Base-by-base conservation (phyloP, 164 flowering plant species). In the Euptelea pleiosperma region DNA sequence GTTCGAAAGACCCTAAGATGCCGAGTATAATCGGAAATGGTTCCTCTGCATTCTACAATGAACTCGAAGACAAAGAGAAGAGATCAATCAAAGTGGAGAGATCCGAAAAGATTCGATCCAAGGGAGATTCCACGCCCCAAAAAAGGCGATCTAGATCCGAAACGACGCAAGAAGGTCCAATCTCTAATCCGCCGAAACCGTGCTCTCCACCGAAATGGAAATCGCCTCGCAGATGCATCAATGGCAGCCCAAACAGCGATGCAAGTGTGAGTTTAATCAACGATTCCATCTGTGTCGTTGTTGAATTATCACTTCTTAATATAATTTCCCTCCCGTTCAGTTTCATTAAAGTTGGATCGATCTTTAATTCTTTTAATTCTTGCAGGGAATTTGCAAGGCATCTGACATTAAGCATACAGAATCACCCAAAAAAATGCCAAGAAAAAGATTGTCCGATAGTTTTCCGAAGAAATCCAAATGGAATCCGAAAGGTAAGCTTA, bases 401-500 rank as follows among this genome's bases (percentile, higher is more conserved):
- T 62, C 53, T 19, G 37, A 56, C 2, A 71, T 55, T 15, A 58
- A 45, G 18, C 18, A 41, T 7, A 19, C 24, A 15, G 73, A 52
- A 11, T 50, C 63, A 35, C 33, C 61, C n/a, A n/a, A n/a, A 18
- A 66, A 57, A 54, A 73, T 77, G 5, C 72, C 82, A 4, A 61
- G 59, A 61, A 77, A 69, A 59, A 77, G 60, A 18, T 69, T 77
- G 36, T 54, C 71, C 0, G 77, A 77, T 37, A 41, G 36, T 25
- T 71, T 74, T 37, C 18, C 48, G 10, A 72, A 60, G 1, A 81
- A 72, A 52, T 61, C 75, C 0, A 71, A 66, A 19, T 86, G 91
- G 94, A 76, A 89, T 66, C 91, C 88, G 9, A 73, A 59, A 78
- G 96, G 92, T 52, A 66, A 72, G 68, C 19, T 29, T 21, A 4